Conservation (phyloP, 108 stramenopile species). For the Skeletonema tropicum region DNA sequence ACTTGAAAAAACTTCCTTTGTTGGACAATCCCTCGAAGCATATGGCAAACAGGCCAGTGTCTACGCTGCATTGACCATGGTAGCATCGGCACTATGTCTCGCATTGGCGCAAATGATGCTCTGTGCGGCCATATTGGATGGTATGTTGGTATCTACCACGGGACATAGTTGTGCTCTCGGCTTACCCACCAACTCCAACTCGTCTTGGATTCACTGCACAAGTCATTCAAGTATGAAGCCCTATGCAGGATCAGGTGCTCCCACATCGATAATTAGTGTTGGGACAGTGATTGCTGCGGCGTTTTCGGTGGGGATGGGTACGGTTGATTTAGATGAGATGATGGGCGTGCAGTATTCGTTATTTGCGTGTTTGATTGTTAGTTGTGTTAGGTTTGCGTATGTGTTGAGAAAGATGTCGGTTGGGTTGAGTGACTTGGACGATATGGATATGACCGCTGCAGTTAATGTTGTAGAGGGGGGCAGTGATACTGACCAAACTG, state of each 20-base stretch:
- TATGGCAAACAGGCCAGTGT: slow-evolving; percentile 23
- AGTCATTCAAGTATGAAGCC: slow-evolving; percentile 36
- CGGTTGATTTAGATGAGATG: slow-evolving; percentile 42
- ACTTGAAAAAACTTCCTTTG: slow-evolving; percentile 32
- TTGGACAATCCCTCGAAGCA: slow-evolving; percentile 35
- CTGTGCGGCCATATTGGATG: slow-evolving; percentile 43
- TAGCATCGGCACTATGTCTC: slow-evolving; percentile 35
- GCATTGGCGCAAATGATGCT: slow-evolving; percentile 23
- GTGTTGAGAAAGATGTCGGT: slow-evolving; percentile 22
- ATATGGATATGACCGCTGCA: neutral
- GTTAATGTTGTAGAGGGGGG: neutral
- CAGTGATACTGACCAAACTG: neutral
- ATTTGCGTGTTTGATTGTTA: slow-evolving; percentile 32
- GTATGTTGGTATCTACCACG: slow-evolving; percentile 29
- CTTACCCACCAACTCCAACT: neutral
- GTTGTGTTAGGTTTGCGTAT: slow-evolving; percentile 18
- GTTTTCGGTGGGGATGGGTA: slow-evolving; percentile 27
- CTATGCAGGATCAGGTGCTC: slow-evolving; percentile 36
- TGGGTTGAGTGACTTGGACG: slow-evolving; percentile 9
- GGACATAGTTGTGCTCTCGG: slow-evolving; percentile 45
- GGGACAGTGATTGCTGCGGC: slow-evolving; percentile 32
- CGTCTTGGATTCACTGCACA: slow-evolving; percentile 37
- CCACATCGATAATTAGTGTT: slow-evolving; percentile 27
- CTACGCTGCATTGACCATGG: slow-evolving; percentile 39
- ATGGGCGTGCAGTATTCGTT: slow-evolving; percentile 40